These are phyloP conservation scores for Solanum acaule DNA, from an alignment of 257 asterid species.

Conservation along the genomic window DNA sequence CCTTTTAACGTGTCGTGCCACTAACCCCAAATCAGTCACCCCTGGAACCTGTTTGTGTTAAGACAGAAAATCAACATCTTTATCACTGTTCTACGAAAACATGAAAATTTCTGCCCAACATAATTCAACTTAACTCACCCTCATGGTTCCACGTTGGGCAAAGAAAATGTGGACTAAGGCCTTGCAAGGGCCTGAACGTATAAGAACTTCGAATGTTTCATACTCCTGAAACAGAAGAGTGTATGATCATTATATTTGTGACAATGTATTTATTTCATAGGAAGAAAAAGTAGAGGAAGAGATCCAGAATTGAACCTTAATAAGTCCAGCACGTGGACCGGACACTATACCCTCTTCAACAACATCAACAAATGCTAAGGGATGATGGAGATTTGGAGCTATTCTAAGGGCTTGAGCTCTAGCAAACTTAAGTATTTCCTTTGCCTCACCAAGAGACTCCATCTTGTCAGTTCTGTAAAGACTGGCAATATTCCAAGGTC, in stretches of 20 bases:
- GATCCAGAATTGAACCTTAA: slow-evolving; percentile 48
- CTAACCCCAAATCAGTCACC: slow-evolving; percentile 68
- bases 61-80: background rate
- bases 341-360: slow-evolving; percentile 84
- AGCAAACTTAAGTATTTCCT: slow-evolving; percentile 81
- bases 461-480: slow-evolving; percentile 71
- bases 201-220: slow-evolving; percentile 63
- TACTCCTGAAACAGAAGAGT: slow-evolving; percentile 61
- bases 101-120: background rate
- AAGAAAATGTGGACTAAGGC: slow-evolving; percentile 92
- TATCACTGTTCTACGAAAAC: background rate
- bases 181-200: slow-evolving; percentile 77
- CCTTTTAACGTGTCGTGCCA: slow-evolving; percentile 65
- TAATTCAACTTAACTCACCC: slow-evolving; percentile 27
- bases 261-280: background rate
- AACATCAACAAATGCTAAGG: slow-evolving; percentile 79
- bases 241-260: background rate
- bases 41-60: slow-evolving; percentile 67
- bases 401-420: slow-evolving; percentile 72
- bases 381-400: slow-evolving; percentile 89
- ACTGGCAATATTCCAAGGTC: slow-evolving; percentile 64
- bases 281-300: background rate
- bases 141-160: slow-evolving; percentile 92
- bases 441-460: slow-evolving; percentile 85
- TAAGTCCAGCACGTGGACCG: slow-evolving; percentile 83